Evolutionary conservation across 441 rosid species (phyloP), one percentile per base, ranked within the genome.

Genomic region (California macrophylla): DNA sequence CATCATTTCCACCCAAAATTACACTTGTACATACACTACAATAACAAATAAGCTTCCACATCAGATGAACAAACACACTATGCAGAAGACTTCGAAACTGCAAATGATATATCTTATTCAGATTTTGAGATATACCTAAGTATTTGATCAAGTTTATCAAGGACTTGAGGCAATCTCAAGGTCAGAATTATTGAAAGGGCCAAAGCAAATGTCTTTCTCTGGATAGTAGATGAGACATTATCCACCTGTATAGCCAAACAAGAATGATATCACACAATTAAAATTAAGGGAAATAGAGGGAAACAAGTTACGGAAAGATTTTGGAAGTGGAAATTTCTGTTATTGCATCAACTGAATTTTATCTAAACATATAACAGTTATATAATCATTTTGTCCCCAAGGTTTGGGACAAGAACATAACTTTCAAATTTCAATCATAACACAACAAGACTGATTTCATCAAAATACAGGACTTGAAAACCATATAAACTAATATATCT

Each of bases 111-210:
- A 61, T 47, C 32, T 62, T 61, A 65, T 62, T 60, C 62, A 40
- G 52, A 62, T 56, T n/a, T 64, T 70, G 73, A 70, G 45, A 3
- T 70, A 32, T 77, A 95, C 99, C 98, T 89, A 24, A 95, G 82
- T 78, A 95, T 95, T 69, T 75, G 96, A 83, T 92, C 98, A 77
- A 95, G 93, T 79, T 83, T 90, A 76, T 95, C 97, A 15, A 92
- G 87, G 69, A 90, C 93, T 84, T 92, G 96, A 80, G 98, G 97
- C 87, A 92, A 75, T 82, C 93, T 81, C 32, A 95, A 77, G 8
- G 97, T 89, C 80, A 95, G 83, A 74, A 89, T 90, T 73, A 92
- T 82, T 47, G 99, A 87, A 72, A 95, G 96, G 40, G 97, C 98
- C 61, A 95, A 70, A 47, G 89, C 99, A 79, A 86, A 85, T 56